Evolutionary conservation across 306 rosid genomes (phyloP).

Genomic region (Prunus salicina): DNA sequence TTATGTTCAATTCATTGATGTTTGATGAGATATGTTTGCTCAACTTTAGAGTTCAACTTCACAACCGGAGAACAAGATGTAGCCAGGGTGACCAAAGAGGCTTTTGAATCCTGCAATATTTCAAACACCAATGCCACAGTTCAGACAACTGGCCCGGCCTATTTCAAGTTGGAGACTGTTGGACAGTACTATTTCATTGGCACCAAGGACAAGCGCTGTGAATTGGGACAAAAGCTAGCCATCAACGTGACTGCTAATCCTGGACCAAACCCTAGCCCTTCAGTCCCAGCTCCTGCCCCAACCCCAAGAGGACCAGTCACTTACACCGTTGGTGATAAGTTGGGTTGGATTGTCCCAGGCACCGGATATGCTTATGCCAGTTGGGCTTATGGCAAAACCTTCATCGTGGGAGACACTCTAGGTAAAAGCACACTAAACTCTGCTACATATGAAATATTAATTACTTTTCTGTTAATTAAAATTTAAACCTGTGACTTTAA

Average conservation of each 20-base stretch:
- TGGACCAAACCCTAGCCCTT: conserved; percentile 7
- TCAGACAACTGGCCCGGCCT: conserved; percentile 36
- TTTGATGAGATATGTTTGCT: not conserved
- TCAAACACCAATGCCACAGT: conserved; percentile 36
- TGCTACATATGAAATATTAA: not conserved
- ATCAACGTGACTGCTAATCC: conserved; percentile 32
- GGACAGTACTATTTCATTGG: conserved; percentile 54
- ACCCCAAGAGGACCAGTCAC: conserved; percentile 22
- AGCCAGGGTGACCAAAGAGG: conserved; percentile 50
- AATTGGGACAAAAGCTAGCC: conserved; percentile 41
- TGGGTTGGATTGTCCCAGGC: conserved; percentile 49
- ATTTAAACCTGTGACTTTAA: not conserved
- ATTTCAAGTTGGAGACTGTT: conserved; percentile 34
- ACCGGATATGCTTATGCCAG: conserved; percentile 18
- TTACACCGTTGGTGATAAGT: conserved; percentile 37
- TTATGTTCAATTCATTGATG: too few species aligned
- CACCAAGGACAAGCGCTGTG: conserved; percentile 38
- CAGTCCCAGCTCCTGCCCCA: conserved; percentile 14
- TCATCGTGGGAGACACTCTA: conserved; percentile 46
- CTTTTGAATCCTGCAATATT: conserved; percentile 39
- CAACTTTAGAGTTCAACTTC: conserved; percentile 49
- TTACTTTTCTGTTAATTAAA: not conserved
- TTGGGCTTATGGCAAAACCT: conserved; percentile 44
- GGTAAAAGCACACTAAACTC: conserved; percentile 14
- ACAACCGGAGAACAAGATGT: conserved; percentile 49